Evolutionary conservation across 306 rosid genomes (phyloP).

Genomic region (Senna tora): DNA sequence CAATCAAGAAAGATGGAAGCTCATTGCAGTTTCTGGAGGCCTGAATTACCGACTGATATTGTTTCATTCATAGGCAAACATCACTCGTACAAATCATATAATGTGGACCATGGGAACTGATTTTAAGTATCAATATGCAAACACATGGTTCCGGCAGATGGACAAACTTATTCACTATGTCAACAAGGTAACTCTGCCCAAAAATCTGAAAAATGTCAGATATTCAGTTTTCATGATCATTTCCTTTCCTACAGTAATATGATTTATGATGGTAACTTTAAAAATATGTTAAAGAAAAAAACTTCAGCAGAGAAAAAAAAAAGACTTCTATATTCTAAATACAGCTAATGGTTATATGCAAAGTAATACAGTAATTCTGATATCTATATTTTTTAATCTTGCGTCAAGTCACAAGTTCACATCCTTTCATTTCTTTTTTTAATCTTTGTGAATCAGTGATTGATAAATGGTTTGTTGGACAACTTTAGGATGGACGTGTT

Average conservation of each 20-base stretch:
- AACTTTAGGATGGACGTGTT: conserved; percentile 86
- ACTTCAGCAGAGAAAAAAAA: background rate
- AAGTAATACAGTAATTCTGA: conserved; percentile 14
- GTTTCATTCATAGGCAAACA: conserved; percentile 74
- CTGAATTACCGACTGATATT: conserved; percentile 23
- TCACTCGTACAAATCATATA: conserved; percentile 91
- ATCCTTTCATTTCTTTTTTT: conserved; percentile 11
- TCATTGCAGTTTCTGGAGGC: background rate
- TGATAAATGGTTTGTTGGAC: conserved; percentile 30
- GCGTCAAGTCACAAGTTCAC: conserved; percentile 24
- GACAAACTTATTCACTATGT: conserved; percentile 98
- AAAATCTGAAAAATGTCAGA: conserved; percentile 11
- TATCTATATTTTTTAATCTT: background rate
- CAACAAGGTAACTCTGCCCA: conserved; percentile 64
- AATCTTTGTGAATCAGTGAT: conserved; percentile 18
- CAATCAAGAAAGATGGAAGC: background rate
- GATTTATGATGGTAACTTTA: background rate
- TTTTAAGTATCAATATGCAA: conserved; percentile 92
- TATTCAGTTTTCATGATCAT: conserved; percentile 32
- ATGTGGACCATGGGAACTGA: conserved; percentile 99
- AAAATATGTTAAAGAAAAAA: background rate
- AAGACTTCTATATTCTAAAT: background rate
- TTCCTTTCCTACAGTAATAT: conserved; percentile 3
- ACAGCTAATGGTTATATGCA: background rate
- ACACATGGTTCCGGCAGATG: conserved; percentile 88